A percentile compares a stretch with the other conserved stretches of the same genome.
Conservation (phyloP, 75 land plant species). For the Adiantum capillusveneris region DNA sequence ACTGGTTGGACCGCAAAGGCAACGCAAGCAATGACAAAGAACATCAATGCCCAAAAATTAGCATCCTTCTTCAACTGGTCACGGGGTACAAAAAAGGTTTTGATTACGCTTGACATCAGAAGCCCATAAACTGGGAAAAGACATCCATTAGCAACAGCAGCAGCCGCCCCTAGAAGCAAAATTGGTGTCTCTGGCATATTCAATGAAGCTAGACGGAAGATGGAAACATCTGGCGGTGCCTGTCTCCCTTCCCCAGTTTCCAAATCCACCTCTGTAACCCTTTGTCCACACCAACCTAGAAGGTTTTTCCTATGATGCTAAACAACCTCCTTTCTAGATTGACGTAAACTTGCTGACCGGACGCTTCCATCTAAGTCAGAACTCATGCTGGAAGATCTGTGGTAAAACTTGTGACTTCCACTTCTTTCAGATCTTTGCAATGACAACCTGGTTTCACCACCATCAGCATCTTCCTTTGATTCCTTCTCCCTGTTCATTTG, state of each 20-base stretch:
- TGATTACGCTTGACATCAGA: constrained; percentile 24
- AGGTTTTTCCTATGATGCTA: not conserved
- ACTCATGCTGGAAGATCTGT: constrained; percentile 9
- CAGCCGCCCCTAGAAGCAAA: constrained; percentile 43
- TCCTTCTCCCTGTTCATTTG: constrained; percentile 11
- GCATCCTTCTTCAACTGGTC: constrained; percentile 16
- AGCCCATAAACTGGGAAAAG: constrained; percentile 59
- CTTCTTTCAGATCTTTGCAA: not conserved
- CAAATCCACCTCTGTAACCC: not conserved
- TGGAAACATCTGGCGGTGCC: constrained; percentile 28
- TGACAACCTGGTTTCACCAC: constrained; percentile 2
- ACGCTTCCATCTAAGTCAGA: constrained; percentile 7
- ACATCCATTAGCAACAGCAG: constrained; percentile 43
- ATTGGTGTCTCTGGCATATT: constrained; percentile 62
- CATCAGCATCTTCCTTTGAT: constrained; percentile 11
- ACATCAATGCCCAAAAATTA: constrained; percentile 40
- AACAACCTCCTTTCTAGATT: constrained; percentile 20
- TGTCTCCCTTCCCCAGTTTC: constrained; percentile 4
- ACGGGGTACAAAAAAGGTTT: constrained; percentile 10
- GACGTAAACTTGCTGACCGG: constrained; percentile 25
- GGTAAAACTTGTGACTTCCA: constrained; percentile 13
- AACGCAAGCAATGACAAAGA: constrained; percentile 23
- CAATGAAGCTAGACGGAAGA: constrained; percentile 47
- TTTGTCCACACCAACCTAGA: not conserved
- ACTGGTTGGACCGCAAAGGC: constrained; percentile 23